Base-by-base conservation (phyloP, 192 early-diverging fungal genomes). In the Coemansia sp. region DNA sequence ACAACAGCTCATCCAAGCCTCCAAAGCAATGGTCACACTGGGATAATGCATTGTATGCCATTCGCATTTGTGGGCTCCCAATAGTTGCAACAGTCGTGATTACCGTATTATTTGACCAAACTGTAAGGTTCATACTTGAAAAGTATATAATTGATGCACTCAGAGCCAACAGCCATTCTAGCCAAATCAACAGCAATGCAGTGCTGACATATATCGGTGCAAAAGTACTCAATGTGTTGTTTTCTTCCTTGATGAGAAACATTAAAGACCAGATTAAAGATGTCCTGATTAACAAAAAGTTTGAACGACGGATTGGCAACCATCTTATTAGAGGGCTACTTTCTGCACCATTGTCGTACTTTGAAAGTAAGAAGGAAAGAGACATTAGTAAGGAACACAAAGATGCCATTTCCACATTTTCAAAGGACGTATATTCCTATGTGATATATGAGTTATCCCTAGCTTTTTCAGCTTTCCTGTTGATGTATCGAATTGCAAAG, bases 31-130 rank as follows among this genome's bases (percentile, higher is more conserved):
- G 47, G 62, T 12, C 62, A 8, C 24, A 40, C n/a, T 89, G 87
- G 87, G 68, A 87, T 29, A 80, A 81, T 11, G 47, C 67, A 27
- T 87, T 85, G 83, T 84, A 75, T n/a, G 42, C 31, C 40, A n/a
- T 77, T 79, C 54, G n/a, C 51, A 35, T 42, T 19, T 42, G 20
- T 43, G 51, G 64, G 7, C 6, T 42, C 1, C 24, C 37, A 24
- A 12, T 46, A 3, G 15, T 65, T 43, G 38, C 14, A 10, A 17
- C 39, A 0, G 17, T 65, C 2, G 12, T 42, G 10, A 1, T 56
- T 1, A 31, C 63, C 3, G 38, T 14, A 1, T 1, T 41, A 12
- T 19, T 56, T 42, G 36, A 65, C 12, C 32, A 37, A 6, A 32
- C 56, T 7, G 12, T n/a, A 7, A 0, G 15, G 2, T 14, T 22